phyloP scores from a whole-genome alignment of 2,329 filamentous ascomycete genomes.

The Polytolypa hystricis region DNA sequence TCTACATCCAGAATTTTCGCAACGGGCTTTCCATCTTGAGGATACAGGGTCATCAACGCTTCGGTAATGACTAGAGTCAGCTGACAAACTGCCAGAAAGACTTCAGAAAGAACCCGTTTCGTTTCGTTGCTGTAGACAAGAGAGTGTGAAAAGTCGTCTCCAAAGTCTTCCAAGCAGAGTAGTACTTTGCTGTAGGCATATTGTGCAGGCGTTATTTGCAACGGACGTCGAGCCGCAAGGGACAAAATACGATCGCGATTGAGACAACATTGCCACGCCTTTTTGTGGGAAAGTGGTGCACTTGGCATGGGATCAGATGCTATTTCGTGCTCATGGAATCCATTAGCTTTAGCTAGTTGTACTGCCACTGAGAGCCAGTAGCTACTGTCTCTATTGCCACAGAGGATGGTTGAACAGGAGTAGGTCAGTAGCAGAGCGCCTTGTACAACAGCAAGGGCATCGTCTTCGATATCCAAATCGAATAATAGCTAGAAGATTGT shows the following conservation, averaged over 20 bases:
- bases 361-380: slow-evolving; percentile 41
- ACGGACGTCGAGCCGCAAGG: slow-evolving; percentile 38
- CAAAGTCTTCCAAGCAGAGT: slow-evolving; percentile 35
- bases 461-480: slow-evolving; percentile 19
- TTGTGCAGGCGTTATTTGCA: slow-evolving; percentile 40
- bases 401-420: slow-evolving; percentile 32
- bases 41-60: slow-evolving; percentile 36
- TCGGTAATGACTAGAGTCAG: slow-evolving; percentile 39
- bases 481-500: slow-evolving; percentile 17
- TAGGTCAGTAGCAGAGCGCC: slow-evolving; percentile 21
- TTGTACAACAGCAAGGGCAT: slow-evolving; percentile 19
- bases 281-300: slow-evolving; percentile 37
- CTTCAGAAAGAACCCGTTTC: slow-evolving; percentile 35
- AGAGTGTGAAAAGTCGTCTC: slow-evolving; percentile 36
- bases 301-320: slow-evolving; percentile 32
- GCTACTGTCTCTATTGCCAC: slow-evolving; percentile 20
- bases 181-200: slow-evolving; percentile 34
- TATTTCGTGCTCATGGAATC: slow-evolving; percentile 36
- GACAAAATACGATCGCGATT: slow-evolving; percentile 42
- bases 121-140: slow-evolving; percentile 38
- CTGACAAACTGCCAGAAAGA: slow-evolving; percentile 38
- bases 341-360: slow-evolving; percentile 38
- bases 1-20: slow-evolving; percentile 12
- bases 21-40: slow-evolving; percentile 15
- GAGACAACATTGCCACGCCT: slow-evolving; percentile 46